Evolutionary conservation across 495 filamentous ascomycete species (phyloP), one percentile per base, ranked within the genome.

Genomic region (Aspergillus heteromorphus): DNA sequence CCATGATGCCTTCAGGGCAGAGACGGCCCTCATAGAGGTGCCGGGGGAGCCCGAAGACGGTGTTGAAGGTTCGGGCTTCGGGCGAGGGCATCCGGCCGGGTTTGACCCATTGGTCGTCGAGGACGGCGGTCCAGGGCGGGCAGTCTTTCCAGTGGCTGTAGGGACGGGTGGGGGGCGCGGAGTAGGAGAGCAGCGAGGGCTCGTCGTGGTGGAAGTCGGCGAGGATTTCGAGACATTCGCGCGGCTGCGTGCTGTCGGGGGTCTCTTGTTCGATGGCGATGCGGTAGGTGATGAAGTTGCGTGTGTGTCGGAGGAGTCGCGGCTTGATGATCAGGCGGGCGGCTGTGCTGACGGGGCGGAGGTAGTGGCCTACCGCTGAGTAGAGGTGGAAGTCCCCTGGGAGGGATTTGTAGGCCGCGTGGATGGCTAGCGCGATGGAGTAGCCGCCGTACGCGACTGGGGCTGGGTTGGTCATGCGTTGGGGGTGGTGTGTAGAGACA

Each of bases 401-500:
- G 20, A 25, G 48, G 17, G 41, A 41, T 18, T 57, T 23, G 48
- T 27, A 57, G 29, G 55, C 55, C 11, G 55, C 55, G 2, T 57
- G 48, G 17, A 57, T 45, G 18, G 40, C 55, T 0, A 45, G 40
- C 30, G 40, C 48, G 14, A 57, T 23, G 18, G 48, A 40, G 49
- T 45, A 57, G 1, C 55, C 55, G 16, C 55, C 55, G 41, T 57
- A 57, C 4, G 48, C 48, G 20, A 48, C 48, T 29, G 40, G 29
- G n/a, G 48, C 48, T 10, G 48, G 9, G 49, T 57, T 57, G 21
- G 48, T 48, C 49, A 51, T 51, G 2, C 49, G 48, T 40, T 57
- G 40, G 2, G 55, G 55, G 20, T 29, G 21, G 40, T 53, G n/a
- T n/a, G 13, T 29, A 9, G 40, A 53, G 40, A 53, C 16, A 20